These are phyloP conservation scores for Boletus edulis DNA, from an alignment of 768 basidiomycete genomes.

Conservation along the genomic window DNA sequence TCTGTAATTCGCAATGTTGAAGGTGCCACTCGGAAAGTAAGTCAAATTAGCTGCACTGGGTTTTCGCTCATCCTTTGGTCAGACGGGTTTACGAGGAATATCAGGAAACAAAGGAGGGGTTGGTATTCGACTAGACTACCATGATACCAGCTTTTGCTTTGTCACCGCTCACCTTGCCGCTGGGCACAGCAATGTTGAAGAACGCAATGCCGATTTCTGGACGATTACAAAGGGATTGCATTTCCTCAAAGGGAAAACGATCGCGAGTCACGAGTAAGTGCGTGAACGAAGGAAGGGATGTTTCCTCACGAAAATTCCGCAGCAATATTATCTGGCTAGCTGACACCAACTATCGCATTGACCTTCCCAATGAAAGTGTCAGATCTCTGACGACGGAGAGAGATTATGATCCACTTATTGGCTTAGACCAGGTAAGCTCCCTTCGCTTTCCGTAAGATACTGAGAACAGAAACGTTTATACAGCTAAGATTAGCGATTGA, in stretches of 20 bases:
- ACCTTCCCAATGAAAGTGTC: constrained; percentile 80
- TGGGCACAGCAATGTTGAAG: constrained; percentile 87
- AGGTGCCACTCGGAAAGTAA: constrained; percentile 87
- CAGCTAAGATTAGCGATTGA: constrained; percentile 78
- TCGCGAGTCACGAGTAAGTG: constrained; percentile 85
- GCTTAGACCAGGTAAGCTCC: constrained; percentile 76
- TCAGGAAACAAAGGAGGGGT: constrained; percentile 98
- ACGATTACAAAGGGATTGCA: constrained; percentile 84
- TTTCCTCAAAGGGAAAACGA: constrained; percentile 87
- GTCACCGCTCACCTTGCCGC: constrained; percentile 95
- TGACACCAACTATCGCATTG: constrained; percentile 94
- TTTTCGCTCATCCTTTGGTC: constrained; percentile 2
- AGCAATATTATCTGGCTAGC: constrained; percentile 94
- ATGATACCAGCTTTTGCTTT: constrained; percentile 93
- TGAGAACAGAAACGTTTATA: background rate
- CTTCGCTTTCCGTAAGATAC: background rate
- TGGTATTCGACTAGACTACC: constrained; percentile 87
- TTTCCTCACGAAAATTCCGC: constrained; percentile 6
- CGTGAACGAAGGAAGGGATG: background rate
- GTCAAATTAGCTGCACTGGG: background rate
- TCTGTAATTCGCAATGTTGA: constrained; percentile 89
- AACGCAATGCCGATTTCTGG: constrained; percentile 88
- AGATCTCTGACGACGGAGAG: constrained; percentile 60
- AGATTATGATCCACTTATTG: constrained; percentile 71
- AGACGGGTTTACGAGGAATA: constrained; percentile 92